A percentile compares a stretch with the other conserved stretches of the same genome.
Evolutionary conservation across 129 eudicot genomes (phyloP).

Genomic region (Lactuca sativa): DNA sequence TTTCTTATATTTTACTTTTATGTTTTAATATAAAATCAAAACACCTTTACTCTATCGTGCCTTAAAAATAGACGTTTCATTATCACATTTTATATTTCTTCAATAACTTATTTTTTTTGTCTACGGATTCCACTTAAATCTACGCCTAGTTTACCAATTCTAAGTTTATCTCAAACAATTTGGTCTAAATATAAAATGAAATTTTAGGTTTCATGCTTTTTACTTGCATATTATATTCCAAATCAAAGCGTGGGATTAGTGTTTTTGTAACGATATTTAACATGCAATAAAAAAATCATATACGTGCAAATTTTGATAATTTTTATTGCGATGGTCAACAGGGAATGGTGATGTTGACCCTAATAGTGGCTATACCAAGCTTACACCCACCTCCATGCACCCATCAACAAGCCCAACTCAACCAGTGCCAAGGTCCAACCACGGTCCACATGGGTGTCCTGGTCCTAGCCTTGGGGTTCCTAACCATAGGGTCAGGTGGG

Average conservation of each 20-base stretch:
- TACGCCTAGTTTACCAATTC: not conserved
- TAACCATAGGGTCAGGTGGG: constrained; percentile 64
- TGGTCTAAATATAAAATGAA: not conserved
- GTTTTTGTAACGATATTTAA: not conserved
- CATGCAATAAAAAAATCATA: not conserved
- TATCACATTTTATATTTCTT: no score
- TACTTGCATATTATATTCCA: no score
- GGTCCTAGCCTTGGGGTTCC: constrained; percentile 47
- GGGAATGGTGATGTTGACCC: constrained; percentile 82
- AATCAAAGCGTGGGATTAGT: not conserved
- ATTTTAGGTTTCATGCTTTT: not conserved
- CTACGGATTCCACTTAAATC: not conserved
- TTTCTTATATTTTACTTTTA: no score
- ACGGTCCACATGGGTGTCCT: constrained; percentile 53
- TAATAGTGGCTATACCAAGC: constrained; percentile 49
- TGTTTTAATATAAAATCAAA: no score
- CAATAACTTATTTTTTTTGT: not conserved
- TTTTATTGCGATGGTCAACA: constrained; percentile 19
- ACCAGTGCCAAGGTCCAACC: constrained; percentile 57
- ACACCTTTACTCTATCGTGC: not conserved
- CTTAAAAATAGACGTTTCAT: not conserved
- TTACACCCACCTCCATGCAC: constrained; percentile 70
- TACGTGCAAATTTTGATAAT: not conserved
- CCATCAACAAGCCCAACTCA: constrained; percentile 20
- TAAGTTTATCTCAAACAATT: not conserved